These are phyloP conservation scores for Strobilomyces confusus DNA, from an alignment of 768 basidiomycete genomes.

Conservation along the genomic window DNA sequence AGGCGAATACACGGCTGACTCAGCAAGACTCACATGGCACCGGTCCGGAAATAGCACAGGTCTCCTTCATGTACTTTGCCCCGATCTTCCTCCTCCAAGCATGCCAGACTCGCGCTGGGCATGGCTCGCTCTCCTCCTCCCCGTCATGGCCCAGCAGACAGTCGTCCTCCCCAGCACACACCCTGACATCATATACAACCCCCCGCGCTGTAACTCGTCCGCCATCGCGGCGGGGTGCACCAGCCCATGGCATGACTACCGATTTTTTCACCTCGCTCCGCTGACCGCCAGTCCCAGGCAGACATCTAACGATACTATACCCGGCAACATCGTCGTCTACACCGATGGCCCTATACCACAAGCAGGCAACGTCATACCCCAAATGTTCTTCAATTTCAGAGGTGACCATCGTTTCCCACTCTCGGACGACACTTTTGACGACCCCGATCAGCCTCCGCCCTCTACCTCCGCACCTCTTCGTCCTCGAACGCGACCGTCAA, in stretches of 20 bases:
- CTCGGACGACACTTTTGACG: slow-evolving; percentile 4
- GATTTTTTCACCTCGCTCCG: no score
- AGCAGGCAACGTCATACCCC: slow-evolving; percentile 45
- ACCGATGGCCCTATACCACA: slow-evolving; percentile 43
- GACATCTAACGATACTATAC: slow-evolving; percentile 11
- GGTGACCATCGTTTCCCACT: slow-evolving; percentile 30
- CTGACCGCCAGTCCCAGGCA: slow-evolving; percentile 19
- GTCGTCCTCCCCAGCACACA: slow-evolving; percentile 22
- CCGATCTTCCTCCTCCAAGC: slow-evolving; percentile 3
- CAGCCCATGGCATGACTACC: slow-evolving; percentile 24
- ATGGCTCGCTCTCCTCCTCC: slow-evolving; percentile 9
- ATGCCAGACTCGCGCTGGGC: slow-evolving; percentile 22
- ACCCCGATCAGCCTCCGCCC: slow-evolving; percentile 34
- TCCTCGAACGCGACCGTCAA: slow-evolving; percentile 51
- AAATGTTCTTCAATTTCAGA: slow-evolving; percentile 54
- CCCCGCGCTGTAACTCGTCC: slow-evolving; percentile 19
- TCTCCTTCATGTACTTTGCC: background rate
- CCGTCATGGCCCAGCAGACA: slow-evolving; percentile 14
- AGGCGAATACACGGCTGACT: background rate
- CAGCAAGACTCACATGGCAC: background rate
- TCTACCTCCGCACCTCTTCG: slow-evolving; percentile 41
- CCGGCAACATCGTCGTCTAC: slow-evolving; percentile 22
- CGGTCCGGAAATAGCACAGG: slow-evolving; percentile 9
- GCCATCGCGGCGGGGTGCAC: slow-evolving; percentile 12
- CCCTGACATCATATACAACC: slow-evolving; percentile 28